A percentile compares a stretch with the other conserved stretches of the same genome.
Conservation (phyloP, 495 filamentous ascomycete species). For the Penicillium maclennaniae region DNA sequence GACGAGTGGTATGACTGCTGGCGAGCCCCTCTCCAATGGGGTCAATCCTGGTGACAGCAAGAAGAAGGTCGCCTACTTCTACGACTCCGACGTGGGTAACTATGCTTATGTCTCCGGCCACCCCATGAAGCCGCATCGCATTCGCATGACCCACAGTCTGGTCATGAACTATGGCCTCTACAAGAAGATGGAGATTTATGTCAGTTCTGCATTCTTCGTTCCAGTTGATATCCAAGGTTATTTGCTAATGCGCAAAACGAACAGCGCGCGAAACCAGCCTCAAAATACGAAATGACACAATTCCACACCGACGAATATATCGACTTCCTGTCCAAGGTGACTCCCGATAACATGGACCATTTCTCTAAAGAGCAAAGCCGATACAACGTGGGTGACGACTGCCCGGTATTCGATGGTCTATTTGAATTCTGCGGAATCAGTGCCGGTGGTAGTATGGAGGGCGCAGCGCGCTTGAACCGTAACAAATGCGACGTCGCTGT, state of each 20-base stretch:
- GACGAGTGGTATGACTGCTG: constrained; percentile 36
- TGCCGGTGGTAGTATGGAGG: constrained; percentile 96
- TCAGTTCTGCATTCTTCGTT: constrained; percentile 44
- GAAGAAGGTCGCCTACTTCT: constrained; percentile 92
- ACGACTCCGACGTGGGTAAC: constrained; percentile 95
- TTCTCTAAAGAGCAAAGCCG: constrained; percentile 90
- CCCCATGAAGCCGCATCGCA: constrained; percentile 99
- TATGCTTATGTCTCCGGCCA: constrained; percentile 97
- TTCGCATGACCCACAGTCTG: constrained; percentile 91
- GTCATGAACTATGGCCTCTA: constrained; percentile 99
- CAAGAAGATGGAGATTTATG: constrained; percentile 99
- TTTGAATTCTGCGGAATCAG: constrained; percentile 99
- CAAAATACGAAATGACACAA: constrained; percentile 96
- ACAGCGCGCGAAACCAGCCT: constrained; percentile 94
- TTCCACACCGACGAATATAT: constrained; percentile 99
- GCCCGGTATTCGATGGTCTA: constrained; percentile 94
- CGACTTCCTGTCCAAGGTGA: constrained; percentile 93
- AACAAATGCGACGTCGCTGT: constrained; percentile 96
- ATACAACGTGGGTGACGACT: constrained; percentile 98
- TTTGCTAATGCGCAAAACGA: constrained; percentile 24
- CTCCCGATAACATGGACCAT: constrained; percentile 96
- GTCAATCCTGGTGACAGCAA: constrained; percentile 38
- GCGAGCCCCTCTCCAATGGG: constrained; percentile 49
- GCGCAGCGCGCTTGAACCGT: constrained; percentile 84
- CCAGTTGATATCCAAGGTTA: background rate